Conservation (phyloP, 2,329 filamentous ascomycete genomes). For the Calonectria pauciramosa region DNA sequence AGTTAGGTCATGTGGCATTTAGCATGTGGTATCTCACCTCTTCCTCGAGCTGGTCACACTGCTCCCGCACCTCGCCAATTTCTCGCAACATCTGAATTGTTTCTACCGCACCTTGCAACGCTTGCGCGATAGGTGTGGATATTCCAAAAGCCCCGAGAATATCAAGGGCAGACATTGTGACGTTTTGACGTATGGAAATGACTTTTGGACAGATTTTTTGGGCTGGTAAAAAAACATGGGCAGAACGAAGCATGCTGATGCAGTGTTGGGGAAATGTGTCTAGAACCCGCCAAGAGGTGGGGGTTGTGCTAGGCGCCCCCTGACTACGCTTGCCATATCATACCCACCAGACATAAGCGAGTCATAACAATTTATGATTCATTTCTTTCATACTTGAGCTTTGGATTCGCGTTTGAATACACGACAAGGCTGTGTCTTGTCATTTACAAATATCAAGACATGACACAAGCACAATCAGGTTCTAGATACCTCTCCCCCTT, state of each 20-base stretch:
- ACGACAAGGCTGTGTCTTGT: background rate
- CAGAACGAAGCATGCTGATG: background rate
- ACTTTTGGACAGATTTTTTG: background rate
- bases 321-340: background rate
- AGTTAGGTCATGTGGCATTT: background rate
- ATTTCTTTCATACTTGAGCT: background rate
- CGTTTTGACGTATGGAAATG: too few species aligned
- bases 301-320: too few species aligned
- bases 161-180: background rate
- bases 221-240: background rate
- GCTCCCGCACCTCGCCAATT: background rate
- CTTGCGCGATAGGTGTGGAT: background rate
- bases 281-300: background rate
- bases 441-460: background rate
- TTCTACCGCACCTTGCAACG: background rate
- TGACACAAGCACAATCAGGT: background rate
- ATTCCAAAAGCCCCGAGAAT: background rate
- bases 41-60: background rate
- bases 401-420: background rate
- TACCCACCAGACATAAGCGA: background rate
- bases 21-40: background rate
- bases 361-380: background rate
- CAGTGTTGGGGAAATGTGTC: background rate
- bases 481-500: background rate
- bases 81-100: background rate